Percentiles rank a stretch among this genome's conserved stretches.
These are phyloP conservation scores for Phyllosticta citribraziliensis DNA, from an alignment of 2,329 filamentous ascomycete genomes.

Conservation along the genomic window DNA sequence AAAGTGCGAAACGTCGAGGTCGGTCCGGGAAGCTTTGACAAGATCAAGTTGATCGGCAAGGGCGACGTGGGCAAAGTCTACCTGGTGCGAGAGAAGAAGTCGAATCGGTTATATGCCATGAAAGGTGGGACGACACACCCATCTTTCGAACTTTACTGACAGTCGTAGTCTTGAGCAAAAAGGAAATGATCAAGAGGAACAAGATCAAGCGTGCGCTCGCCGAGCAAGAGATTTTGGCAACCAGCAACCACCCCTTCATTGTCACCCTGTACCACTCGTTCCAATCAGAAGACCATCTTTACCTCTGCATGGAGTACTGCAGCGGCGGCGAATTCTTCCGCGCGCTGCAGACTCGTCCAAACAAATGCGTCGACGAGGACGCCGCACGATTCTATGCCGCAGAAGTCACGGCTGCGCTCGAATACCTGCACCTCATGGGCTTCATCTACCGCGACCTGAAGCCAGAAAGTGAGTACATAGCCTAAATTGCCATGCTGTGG, in stretches of 20 bases:
- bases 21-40: constrained; percentile 90
- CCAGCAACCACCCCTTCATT: constrained; percentile 98
- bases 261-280: constrained; percentile 98
- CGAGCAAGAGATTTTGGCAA: constrained; percentile 95
- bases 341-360: constrained; percentile 87
- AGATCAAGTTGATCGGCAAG: constrained; percentile 98
- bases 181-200: constrained; percentile 99
- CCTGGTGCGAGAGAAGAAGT: constrained; percentile 96
- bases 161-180: constrained; percentile 81
- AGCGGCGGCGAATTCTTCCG: constrained; percentile 98
- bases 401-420: constrained; percentile 89
- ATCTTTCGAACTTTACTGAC: constrained; percentile 18
- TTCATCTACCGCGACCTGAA: constrained; percentile 98
- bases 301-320: constrained; percentile 99
- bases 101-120: constrained; percentile 90
- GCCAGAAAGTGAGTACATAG: constrained; percentile 70
- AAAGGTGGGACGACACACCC: constrained; percentile 57
- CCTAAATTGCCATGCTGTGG: constrained; percentile 3
- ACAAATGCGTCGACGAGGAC: constrained; percentile 95
- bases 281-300: constrained; percentile 96
- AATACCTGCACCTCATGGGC: constrained; percentile 97
- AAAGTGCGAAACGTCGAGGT: constrained; percentile 97
- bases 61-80: constrained; percentile 99
- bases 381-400: constrained; percentile 95
- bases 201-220: constrained; percentile 98